These are phyloP conservation scores for Candida neerlandica DNA, from an alignment of 1,139 yeast genomes.

Conservation along the genomic window DNA sequence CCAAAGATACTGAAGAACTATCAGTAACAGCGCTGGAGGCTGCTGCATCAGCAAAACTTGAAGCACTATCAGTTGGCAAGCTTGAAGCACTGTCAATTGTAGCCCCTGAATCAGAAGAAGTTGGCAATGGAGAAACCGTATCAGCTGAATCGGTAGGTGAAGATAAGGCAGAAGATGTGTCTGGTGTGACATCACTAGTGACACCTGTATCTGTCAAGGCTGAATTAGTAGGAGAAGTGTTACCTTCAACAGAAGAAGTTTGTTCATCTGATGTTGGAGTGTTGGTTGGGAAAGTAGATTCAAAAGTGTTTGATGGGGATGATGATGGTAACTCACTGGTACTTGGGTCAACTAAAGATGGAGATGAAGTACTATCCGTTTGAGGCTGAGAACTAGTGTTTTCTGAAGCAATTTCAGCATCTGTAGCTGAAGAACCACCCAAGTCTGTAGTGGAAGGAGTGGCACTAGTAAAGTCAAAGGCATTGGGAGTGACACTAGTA, in stretches of 20 bases:
- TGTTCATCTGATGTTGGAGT: not conserved
- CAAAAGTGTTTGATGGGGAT: not conserved
- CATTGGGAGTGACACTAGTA: too few species aligned
- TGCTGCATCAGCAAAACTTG: not conserved
- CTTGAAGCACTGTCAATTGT: not conserved
- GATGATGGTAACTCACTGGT: conserved; percentile 2
- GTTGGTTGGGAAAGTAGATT: not conserved
- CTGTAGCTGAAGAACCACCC: not conserved
- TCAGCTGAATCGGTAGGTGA: not conserved
- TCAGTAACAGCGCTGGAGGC: not conserved
- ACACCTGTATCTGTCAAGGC: not conserved
- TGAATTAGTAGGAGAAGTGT: not conserved
- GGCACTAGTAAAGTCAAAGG: too few species aligned
- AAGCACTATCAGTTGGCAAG: not conserved
- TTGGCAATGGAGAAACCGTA: not conserved
- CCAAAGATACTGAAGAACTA: not conserved
- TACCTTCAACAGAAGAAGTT: not conserved
- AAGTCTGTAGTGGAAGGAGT: not conserved
- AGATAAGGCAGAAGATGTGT: not conserved
- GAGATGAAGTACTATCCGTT: not conserved
- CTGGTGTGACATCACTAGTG: not conserved
- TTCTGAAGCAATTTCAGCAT: not conserved
- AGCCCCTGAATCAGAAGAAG: not conserved
- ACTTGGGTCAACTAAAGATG: not conserved
- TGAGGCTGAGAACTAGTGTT: not conserved